Evolutionary conservation across 2,329 filamentous ascomycete genomes (phyloP), one percentile per base, ranked within the genome.

Genomic region (Leptodontidium sp.): DNA sequence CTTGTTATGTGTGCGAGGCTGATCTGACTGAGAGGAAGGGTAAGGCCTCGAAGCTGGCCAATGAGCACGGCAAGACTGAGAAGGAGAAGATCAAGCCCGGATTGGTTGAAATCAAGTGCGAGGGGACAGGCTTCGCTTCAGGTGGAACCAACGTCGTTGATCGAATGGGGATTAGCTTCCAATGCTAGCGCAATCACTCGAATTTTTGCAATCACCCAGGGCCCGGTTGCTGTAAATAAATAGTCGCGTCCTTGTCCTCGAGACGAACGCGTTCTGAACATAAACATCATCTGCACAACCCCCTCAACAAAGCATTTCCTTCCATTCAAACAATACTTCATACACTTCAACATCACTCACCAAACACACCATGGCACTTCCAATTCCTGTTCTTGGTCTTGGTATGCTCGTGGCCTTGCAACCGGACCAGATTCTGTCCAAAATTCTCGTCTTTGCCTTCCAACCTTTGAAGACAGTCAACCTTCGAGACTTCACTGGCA

Each of bases 71-170:
- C 67, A 83, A 85, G 59, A 82, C 82, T 8, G 82, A 84, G 52
- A 87, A 87, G 73, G 85, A 89, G 45, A 87, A 83, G 64, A 85
- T 91, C 45, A 88, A 85, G 69, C 88, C 90, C 0, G 94, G 94
- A 0, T 78, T 98, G 43, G 90, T 98, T 2, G 88, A 92, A 76
- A 86, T 98, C 61, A 90, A 88, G 73, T 93, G 91, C 45, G 95
- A 98, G 75, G 95, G 95, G 0, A 98, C 95, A 0, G 95, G 95
- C 0, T 98, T 97, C 80, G 94, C 95, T 4, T 92, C 93, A 4
- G 90, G 91, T n/a, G 95, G 96, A 2, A 87, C 88, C 63, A 97
- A 91, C 77, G 87, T 92, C 75, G 93, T 97, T 17, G 91, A 92
- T 80, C 96, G 90, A 79, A 82, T 86, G 3, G 91, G 92, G 0